These are phyloP conservation scores for Pythium inflatum DNA, from an alignment of 352 stramenopile species.

Conservation along the genomic window DNA sequence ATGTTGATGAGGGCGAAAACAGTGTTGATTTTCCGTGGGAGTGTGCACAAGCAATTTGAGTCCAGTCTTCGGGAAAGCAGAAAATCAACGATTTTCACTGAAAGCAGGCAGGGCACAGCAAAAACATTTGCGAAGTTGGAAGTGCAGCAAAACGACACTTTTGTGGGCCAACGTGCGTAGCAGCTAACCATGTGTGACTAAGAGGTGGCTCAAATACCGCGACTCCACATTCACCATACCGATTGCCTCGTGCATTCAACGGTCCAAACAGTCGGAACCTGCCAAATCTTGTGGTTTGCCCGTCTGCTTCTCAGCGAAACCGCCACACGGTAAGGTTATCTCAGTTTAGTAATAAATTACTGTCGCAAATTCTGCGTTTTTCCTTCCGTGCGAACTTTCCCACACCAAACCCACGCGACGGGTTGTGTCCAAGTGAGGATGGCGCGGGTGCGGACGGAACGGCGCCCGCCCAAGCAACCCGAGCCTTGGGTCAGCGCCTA, in stretches of 20 bases:
- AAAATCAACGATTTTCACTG: background rate
- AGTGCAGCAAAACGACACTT: background rate
- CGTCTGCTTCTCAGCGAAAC: slow-evolving; percentile 7
- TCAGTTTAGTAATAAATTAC: slow-evolving; percentile 24
- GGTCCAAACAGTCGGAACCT: slow-evolving; percentile 25
- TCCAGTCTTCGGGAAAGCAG: slow-evolving; percentile 7
- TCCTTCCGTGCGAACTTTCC: slow-evolving; percentile 34
- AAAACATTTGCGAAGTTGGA: too few relatives aligned
- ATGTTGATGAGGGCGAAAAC: background rate
- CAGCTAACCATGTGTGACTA: background rate
- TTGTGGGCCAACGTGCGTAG: background rate
- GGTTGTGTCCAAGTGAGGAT: slow-evolving; percentile 33
- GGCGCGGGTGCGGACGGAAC: slow-evolving; percentile 21
- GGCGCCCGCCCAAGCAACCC: slow-evolving; percentile 3
- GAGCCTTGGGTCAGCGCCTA: slow-evolving; percentile 20
- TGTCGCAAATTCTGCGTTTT: slow-evolving; percentile 28
- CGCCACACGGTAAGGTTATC: slow-evolving; percentile 7
- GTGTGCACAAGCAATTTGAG: background rate
- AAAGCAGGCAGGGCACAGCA: too few relatives aligned
- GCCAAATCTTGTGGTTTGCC: slow-evolving; percentile 17
- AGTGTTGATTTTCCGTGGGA: slow-evolving; percentile 21
- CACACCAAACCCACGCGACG: slow-evolving; percentile 18
- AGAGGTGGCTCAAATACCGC: background rate
- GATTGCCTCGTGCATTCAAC: background rate
- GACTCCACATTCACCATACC: background rate